Evolutionary conservation across 1,284 basidiomycete genomes (phyloP), one percentile per base, ranked within the genome.

Genomic region (Cryptococcus sp.): DNA sequence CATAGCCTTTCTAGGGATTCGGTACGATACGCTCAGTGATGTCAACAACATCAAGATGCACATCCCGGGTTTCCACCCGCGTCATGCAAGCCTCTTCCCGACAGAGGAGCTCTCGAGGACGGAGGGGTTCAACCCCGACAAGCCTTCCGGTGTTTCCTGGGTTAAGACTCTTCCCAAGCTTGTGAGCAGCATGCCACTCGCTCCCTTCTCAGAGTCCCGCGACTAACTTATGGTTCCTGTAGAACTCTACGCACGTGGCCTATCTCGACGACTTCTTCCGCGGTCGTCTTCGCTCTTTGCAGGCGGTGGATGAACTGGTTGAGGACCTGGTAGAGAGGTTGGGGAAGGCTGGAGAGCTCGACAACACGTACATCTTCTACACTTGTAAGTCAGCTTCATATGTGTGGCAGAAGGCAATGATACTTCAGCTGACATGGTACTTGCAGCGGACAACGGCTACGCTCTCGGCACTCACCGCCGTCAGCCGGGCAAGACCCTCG

Each of bases 261-360:
- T 72, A 75, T 54, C 56, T 70, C n/a, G 72, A 72, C 52, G 66
- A 75, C n/a, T 73, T 68, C 46, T 70, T 72, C 56, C 65, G 72
- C 4, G 61, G 59, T 0, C 59, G 73, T 1, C 50, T 75, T 37
- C 59, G 69, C 4, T 24, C 67, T 0, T 50, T 72, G 13, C 68
- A 70, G 47, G 60, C 69, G 0, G 69, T 75, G 0, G 71, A 75
- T 55, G 71, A 73, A 65, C 53, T 73, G 0, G 68, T 75, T 7
- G 71, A 69, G 36, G 56, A 49, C 7, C 60, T 71, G 11, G 62
- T 73, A 5, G 42, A 65, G 24, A 63, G 63, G 60, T 61, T 75
- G 1, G 65, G 67, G 15, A 54, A 50, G 2, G 58, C 63, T 0
- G 72, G 66, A 3, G 37, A 63, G 50, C 58, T 73, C 1, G 73